phyloP scores from a whole-genome alignment of 306 rosid genomes.

The Prinsepia uniflora region DNA sequence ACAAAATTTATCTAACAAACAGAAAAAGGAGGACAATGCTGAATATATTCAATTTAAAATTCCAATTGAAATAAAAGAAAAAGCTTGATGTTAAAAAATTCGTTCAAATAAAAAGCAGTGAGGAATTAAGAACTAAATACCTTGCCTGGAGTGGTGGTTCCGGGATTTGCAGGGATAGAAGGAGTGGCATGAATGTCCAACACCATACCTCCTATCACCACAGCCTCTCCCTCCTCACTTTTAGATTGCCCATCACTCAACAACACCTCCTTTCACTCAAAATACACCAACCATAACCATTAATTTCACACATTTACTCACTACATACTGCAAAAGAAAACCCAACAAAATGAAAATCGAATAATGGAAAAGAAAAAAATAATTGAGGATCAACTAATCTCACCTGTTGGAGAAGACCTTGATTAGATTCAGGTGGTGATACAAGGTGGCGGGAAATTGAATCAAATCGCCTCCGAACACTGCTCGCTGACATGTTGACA shows the following conservation, averaged over 20 bases:
- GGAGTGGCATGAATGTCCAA: constrained; percentile 66
- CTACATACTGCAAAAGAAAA: background rate
- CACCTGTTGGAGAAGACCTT: constrained; percentile 33
- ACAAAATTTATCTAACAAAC: background rate
- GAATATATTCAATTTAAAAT: background rate
- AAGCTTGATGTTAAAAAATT: background rate
- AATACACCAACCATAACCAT: background rate
- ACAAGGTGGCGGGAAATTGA: constrained; percentile 34
- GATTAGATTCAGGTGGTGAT: background rate
- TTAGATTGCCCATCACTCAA: constrained; percentile 31
- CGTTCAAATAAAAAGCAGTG: background rate
- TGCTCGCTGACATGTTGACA: constrained; percentile 20
- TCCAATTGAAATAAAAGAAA: background rate
- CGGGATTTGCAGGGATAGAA: constrained; percentile 30
- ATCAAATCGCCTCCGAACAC: constrained; percentile 35
- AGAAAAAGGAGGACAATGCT: background rate
- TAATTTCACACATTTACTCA: background rate
- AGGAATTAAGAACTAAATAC: constrained; percentile 28
- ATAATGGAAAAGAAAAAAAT: background rate
- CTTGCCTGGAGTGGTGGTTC: constrained; percentile 74
- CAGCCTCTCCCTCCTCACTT: constrained; percentile 41
- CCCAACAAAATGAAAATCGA: background rate
- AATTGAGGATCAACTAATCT: constrained; percentile 1
- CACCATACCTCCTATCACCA: constrained; percentile 86
- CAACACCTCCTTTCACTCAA: constrained; percentile 17